A percentile compares a stretch with the other conserved stretches of the same genome.
These are phyloP conservation scores for Hericium coralloides DNA, from an alignment of 768 basidiomycete species.

Conservation along the genomic window DNA sequence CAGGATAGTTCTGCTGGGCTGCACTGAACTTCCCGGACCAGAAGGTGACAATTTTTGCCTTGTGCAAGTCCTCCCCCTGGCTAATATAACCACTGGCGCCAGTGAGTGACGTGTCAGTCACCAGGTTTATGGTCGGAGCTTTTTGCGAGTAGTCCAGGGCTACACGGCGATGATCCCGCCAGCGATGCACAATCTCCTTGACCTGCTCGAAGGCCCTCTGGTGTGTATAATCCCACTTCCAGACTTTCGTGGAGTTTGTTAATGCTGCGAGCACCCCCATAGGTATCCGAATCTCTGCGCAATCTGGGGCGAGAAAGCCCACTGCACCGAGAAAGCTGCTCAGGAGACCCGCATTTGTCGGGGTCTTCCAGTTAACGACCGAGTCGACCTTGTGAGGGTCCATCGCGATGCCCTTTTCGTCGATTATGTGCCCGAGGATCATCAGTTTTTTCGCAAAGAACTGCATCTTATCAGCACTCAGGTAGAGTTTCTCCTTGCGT, in stretches of 20 bases:
- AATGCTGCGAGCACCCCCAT: background rate
- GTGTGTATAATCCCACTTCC: conserved; percentile 13
- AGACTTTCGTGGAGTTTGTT: background rate
- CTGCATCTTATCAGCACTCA: conserved; percentile 23
- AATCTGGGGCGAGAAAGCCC: background rate
- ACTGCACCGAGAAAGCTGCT: background rate
- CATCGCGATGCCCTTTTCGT: conserved; percentile 28
- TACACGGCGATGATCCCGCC: conserved; percentile 3
- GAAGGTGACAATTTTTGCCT: conserved; percentile 20
- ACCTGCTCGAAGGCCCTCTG: conserved; percentile 17
- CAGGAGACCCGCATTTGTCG: conserved; percentile 2
- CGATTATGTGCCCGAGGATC: conserved; percentile 30
- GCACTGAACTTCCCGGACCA: conserved; percentile 21
- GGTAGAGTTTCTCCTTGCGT: conserved; percentile 20
- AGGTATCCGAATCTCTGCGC: background rate
- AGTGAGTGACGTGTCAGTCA: conserved; percentile 12
- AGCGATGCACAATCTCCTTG: conserved; percentile 6
- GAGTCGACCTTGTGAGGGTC: conserved; percentile 27
- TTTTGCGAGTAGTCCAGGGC: conserved; percentile 8
- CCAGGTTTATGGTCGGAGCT: conserved; percentile 14
- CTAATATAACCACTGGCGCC: conserved; percentile 18
- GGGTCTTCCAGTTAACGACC: conserved; percentile 27
- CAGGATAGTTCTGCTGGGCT: conserved; percentile 17
- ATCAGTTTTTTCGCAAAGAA: background rate
- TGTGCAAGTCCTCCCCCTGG: conserved; percentile 19